phyloP scores from a whole-genome alignment of 768 basidiomycete genomes.

The Cyclocybe aegerita region DNA sequence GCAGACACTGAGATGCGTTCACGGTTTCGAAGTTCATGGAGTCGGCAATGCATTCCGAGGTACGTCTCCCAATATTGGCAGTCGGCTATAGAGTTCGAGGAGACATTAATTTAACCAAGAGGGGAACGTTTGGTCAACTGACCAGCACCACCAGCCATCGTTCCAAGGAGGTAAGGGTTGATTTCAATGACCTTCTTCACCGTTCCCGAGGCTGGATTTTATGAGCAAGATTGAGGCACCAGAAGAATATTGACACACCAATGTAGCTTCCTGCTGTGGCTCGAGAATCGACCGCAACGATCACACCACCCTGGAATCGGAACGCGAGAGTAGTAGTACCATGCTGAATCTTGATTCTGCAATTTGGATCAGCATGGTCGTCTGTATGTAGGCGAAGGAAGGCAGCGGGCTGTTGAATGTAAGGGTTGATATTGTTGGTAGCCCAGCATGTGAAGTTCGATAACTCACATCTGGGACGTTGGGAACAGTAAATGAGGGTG shows the following conservation, averaged over 20 bases:
- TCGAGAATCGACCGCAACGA: slow-evolving; percentile 98
- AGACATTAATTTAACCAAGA: slow-evolving; percentile 2
- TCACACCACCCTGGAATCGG: slow-evolving; percentile 94
- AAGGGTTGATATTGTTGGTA: slow-evolving; percentile 5
- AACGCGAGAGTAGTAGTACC: slow-evolving; percentile 99
- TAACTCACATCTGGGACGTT: slow-evolving; percentile 71
- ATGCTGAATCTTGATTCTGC: slow-evolving; percentile 97
- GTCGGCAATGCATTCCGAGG: slow-evolving; percentile 94
- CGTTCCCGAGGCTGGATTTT: slow-evolving; percentile 81
- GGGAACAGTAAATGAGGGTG: slow-evolving; percentile 73
- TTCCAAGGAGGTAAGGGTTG: slow-evolving; percentile 97
- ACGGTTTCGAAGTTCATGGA: slow-evolving; percentile 94
- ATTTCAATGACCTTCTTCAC: slow-evolving; percentile 99
- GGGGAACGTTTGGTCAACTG: slow-evolving; percentile 21
- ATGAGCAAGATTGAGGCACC: slow-evolving; percentile 3
- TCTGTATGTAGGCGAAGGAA: slow-evolving; percentile 95
- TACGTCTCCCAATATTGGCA: slow-evolving; percentile 99
- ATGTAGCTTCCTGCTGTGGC: slow-evolving; percentile 97
- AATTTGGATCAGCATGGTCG: slow-evolving; percentile 90
- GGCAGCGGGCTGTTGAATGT: slow-evolving; percentile 66
- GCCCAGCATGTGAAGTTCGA: background rate
- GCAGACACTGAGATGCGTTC: slow-evolving; percentile 99
- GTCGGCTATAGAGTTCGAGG: slow-evolving; percentile 55
- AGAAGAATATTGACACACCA: slow-evolving; percentile 50
- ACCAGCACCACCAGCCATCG: slow-evolving; percentile 99